Conservation (phyloP, 2,329 filamentous ascomycete species). For the Cordyceps cicadae region DNA sequence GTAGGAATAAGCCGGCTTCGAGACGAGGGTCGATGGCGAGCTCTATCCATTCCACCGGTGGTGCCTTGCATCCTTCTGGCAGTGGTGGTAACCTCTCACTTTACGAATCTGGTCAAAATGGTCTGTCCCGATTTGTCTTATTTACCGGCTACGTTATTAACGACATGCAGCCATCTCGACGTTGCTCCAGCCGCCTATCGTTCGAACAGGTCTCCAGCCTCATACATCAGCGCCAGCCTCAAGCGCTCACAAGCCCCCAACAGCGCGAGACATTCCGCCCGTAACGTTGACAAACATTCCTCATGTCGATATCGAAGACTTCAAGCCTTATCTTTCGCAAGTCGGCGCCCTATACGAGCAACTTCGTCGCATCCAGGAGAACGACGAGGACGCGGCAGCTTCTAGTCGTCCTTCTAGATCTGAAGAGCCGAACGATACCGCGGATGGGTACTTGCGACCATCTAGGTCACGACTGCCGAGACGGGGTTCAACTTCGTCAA, state of each 20-base stretch:
- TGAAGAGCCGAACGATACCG: conserved; percentile 29
- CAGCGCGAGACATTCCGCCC: conserved; percentile 81
- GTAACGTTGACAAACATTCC: conserved; percentile 85
- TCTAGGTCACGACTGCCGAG: conserved; percentile 20
- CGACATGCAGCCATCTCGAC: conserved; percentile 69
- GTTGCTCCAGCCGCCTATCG: conserved; percentile 81
- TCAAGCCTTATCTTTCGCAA: conserved; percentile 75
- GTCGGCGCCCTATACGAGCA: conserved; percentile 85
- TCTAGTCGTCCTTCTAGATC: conserved; percentile 34
- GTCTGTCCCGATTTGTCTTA: conserved; percentile 31
- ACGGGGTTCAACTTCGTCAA: conserved; percentile 34
- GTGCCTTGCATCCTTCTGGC: conserved; percentile 65
- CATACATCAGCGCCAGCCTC: conserved; percentile 62
- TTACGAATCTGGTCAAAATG: conserved; percentile 75
- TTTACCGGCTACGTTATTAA: background rate
- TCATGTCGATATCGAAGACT: conserved; percentile 70
- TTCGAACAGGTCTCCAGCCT: conserved; percentile 76
- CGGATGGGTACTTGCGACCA: conserved; percentile 42
- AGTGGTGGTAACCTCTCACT: conserved; percentile 47
- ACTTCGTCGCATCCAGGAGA: conserved; percentile 74
- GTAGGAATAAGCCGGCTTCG: conserved; percentile 26
- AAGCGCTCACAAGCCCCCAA: conserved; percentile 74
- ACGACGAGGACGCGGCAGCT: conserved; percentile 54
- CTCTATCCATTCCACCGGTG: conserved; percentile 80
- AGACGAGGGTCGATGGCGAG: conserved; percentile 78